These are phyloP conservation scores for Eucalyptus virginea DNA, from an alignment of 345 rosid genomes.

Conservation along the genomic window DNA sequence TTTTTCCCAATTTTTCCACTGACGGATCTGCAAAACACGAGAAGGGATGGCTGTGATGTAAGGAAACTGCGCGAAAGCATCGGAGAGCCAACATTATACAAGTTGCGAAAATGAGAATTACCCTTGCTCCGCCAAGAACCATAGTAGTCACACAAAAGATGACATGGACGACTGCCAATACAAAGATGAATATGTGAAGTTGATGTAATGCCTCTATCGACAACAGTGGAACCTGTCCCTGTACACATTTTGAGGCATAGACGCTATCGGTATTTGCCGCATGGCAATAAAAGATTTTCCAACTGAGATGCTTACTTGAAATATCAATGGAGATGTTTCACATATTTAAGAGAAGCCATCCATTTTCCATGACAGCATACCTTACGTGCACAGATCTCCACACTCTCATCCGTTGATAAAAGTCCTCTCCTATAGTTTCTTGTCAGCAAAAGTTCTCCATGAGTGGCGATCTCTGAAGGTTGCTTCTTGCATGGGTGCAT, in stretches of 20 bases:
- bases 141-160: conserved; percentile 67
- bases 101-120: not conserved
- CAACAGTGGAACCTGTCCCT: conserved; percentile 60
- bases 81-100: not conserved
- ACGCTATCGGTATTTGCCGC: not conserved
- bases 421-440: conserved; percentile 8
- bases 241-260: not conserved
- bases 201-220: conserved; percentile 79
- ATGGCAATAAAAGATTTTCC: not conserved
- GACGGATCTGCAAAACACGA: conserved; percentile 34
- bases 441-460: not conserved
- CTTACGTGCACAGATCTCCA: conserved; percentile 18
- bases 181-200: conserved; percentile 83
- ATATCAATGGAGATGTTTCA: not conserved
- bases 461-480: not conserved
- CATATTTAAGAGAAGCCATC: not conserved
- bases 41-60: not conserved
- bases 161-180: conserved; percentile 72
- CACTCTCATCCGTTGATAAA: not conserved
- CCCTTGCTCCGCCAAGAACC: conserved; percentile 77
- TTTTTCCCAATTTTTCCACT: conserved; percentile 79
- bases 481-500: conserved; percentile 74
- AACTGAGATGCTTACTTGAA: not conserved
- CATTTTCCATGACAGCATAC: not conserved
- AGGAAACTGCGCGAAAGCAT: not conserved